These are phyloP conservation scores for Aspergillus biplanus DNA, from an alignment of 495 filamentous ascomycete species.

Conservation along the genomic window DNA sequence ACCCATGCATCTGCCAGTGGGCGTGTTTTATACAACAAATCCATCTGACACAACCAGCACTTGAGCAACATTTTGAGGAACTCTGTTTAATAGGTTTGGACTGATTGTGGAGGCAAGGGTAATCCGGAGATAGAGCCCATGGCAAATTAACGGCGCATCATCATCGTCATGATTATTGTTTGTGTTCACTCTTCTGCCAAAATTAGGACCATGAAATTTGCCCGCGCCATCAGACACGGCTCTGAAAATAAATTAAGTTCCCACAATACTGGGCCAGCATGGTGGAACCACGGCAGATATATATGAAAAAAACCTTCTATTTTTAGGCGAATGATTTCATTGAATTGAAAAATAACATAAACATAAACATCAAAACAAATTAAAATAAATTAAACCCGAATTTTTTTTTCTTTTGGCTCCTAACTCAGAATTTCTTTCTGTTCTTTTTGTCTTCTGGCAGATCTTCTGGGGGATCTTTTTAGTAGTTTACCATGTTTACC, in stretches of 20 bases:
- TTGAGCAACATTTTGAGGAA: too few relatives aligned
- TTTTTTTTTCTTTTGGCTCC: not conserved
- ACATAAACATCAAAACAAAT: not conserved
- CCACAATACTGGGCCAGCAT: slow-evolving; percentile 11
- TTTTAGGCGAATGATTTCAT: not conserved
- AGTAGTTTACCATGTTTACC: not conserved
- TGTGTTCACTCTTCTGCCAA: too few relatives aligned
- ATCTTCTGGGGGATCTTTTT: not conserved
- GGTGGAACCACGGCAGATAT: not conserved
- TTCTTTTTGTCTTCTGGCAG: not conserved
- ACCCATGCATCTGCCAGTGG: too few relatives aligned
- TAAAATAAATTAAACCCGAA: not conserved
- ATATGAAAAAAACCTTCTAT: not conserved
- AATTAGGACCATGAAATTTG: too few relatives aligned
- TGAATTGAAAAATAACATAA: not conserved
- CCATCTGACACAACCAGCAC: too few relatives aligned
- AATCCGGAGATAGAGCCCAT: too few relatives aligned
- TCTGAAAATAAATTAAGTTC: slow-evolving; percentile 14
- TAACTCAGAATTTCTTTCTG: not conserved
- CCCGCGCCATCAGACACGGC: too few relatives aligned
- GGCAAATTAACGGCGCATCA: too few relatives aligned
- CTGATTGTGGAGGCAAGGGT: too few relatives aligned
- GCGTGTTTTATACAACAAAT: too few relatives aligned
- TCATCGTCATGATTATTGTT: too few relatives aligned
- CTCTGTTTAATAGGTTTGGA: too few relatives aligned